A percentile compares a stretch with the other conserved stretches of the same genome.
Conservation (phyloP, 768 basidiomycete genomes). For the Leccinum boreale region DNA sequence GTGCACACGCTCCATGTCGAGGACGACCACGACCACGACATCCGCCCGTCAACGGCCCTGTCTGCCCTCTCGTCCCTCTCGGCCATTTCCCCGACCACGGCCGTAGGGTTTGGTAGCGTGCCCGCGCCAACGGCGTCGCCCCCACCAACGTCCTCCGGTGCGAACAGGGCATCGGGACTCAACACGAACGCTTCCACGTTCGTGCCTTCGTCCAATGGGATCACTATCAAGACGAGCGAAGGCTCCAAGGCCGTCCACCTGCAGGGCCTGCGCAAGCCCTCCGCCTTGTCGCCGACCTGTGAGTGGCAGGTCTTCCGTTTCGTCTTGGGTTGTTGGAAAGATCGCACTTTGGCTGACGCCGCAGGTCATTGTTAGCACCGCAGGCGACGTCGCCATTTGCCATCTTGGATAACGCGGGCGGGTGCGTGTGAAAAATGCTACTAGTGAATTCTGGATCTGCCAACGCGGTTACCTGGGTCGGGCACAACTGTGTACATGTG, state of each 20-base stretch:
- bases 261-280: constrained; percentile 13
- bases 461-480: neutral
- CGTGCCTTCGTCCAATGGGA: constrained; percentile 13
- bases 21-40: constrained; percentile 17
- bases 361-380: constrained; percentile 14
- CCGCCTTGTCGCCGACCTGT: constrained; percentile 26
- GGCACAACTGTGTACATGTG: neutral
- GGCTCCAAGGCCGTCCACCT: constrained; percentile 13
- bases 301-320: neutral
- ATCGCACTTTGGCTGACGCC: neutral
- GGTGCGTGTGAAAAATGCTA: constrained; percentile 9
- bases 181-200: constrained; percentile 27
- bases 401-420: constrained; percentile 20
- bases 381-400: constrained; percentile 26
- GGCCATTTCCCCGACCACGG: neutral
- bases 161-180: constrained; percentile 4
- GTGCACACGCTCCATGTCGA: constrained; percentile 31
- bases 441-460: neutral
- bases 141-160: neutral
- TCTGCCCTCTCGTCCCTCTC: constrained; percentile 13
- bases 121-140: neutral
- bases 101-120: neutral
- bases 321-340: neutral
- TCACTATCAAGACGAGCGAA: constrained; percentile 23
- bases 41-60: constrained; percentile 9